Conservation (phyloP, 2,329 filamentous ascomycete genomes). For the Cladosporium sp. region DNA sequence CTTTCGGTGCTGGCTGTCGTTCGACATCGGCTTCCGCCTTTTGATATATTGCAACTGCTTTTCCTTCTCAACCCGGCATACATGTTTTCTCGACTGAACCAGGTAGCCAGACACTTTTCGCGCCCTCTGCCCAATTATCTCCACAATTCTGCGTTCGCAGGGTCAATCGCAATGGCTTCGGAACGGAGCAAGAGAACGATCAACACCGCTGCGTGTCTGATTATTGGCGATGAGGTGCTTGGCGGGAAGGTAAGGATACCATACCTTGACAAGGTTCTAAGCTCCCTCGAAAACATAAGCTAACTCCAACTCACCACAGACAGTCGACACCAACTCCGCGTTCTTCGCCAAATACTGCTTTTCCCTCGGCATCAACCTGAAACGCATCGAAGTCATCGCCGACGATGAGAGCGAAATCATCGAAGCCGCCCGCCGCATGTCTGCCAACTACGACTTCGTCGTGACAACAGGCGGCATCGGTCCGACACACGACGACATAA, state of each 20-base stretch:
- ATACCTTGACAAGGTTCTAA: background rate
- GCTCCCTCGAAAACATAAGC: conserved; percentile 10
- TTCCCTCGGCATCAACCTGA: conserved; percentile 63
- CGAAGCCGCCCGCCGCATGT: conserved; percentile 84
- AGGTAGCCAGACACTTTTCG: conserved; percentile 68
- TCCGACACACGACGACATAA: conserved; percentile 97
- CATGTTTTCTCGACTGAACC: conserved; percentile 75
- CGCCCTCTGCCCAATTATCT: conserved; percentile 57
- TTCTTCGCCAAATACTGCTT: conserved; percentile 66
- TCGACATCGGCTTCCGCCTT: background rate
- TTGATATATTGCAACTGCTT: background rate
- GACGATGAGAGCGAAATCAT: conserved; percentile 89
- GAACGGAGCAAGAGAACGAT: conserved; percentile 64
- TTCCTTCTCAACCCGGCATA: background rate
- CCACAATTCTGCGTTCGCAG: conserved; percentile 42
- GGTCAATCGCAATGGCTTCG: conserved; percentile 42
- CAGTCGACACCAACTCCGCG: conserved; percentile 62
- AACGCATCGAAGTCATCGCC: conserved; percentile 85
- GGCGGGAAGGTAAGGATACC: conserved; percentile 72
- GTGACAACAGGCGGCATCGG: conserved; percentile 95
- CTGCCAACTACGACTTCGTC: conserved; percentile 83
- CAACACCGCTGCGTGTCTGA: conserved; percentile 83
- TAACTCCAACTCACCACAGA: conserved; percentile 41
- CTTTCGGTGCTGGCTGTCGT: background rate
- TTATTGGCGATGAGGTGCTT: conserved; percentile 96